Evolutionary conservation across 768 basidiomycete species (phyloP).

Genomic region (Auricularia auricula-judae): DNA sequence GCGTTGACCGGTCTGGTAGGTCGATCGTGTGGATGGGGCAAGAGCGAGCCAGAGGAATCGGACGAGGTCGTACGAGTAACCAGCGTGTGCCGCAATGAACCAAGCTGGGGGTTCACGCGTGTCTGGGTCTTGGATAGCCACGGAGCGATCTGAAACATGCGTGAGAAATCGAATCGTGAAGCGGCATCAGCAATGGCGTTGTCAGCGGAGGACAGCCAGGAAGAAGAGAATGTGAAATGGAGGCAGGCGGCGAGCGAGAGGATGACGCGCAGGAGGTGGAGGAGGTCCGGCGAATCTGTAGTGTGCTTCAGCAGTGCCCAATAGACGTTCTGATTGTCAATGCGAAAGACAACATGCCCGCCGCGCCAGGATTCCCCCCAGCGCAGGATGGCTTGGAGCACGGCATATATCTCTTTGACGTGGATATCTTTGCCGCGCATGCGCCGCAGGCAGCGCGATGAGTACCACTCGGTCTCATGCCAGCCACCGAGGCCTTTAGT

Average conservation of each 20-base stretch:
- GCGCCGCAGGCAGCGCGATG: too few species aligned
- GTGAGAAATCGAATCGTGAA: slow-evolving; percentile 12
- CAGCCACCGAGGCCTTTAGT: too few species aligned
- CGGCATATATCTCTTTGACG: too few species aligned
- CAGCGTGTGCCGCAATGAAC: slow-evolving; percentile 11
- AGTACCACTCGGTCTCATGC: too few species aligned
- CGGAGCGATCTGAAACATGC: slow-evolving; percentile 16
- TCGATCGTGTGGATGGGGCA: slow-evolving; percentile 18
- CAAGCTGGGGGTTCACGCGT: slow-evolving; percentile 9
- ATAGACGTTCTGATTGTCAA: too few species aligned
- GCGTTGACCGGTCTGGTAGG: slow-evolving; percentile 21
- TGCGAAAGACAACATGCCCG: rapidly evolving
- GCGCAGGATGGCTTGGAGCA: too few species aligned
- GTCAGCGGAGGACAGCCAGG: slow-evolving; percentile 9
- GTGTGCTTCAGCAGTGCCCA: too few species aligned
- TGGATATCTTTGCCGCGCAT: too few species aligned
- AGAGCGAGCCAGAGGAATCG: slow-evolving; percentile 22
- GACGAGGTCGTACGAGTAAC: slow-evolving; percentile 6
- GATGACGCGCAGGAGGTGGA: slow-evolving; percentile 6
- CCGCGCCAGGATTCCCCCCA: too few species aligned
- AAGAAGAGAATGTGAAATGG: slow-evolving; percentile 9
- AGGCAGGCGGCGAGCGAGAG: slow-evolving; percentile 8
- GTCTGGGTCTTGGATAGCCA: slow-evolving; percentile 13
- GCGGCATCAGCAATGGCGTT: slow-evolving; percentile 11
- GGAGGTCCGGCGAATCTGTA: too few species aligned